Evolutionary conservation across 2,329 filamentous ascomycete species (phyloP).

Genomic region (Talaromyces sp.): DNA sequence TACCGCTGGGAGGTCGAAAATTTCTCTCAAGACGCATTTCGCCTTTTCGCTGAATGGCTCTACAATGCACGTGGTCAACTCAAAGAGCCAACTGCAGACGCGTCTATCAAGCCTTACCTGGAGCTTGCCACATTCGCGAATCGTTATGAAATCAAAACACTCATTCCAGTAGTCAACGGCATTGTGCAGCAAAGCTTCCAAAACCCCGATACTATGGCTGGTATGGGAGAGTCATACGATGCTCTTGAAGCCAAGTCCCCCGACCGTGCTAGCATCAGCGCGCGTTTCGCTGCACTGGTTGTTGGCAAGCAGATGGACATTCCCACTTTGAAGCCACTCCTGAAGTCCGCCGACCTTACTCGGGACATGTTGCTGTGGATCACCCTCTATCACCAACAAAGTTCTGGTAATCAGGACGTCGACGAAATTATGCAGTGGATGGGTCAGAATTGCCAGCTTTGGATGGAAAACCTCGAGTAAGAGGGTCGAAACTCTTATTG

Average conservation of each 20-base stretch:
- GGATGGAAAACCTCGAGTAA: neutral
- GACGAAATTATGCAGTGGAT: constrained; percentile 1
- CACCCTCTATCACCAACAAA: neutral
- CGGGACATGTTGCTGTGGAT: constrained; percentile 6
- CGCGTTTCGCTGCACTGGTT: constrained; percentile 5
- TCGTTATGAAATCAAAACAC: neutral
- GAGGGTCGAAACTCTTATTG: neutral
- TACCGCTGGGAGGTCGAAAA: constrained; percentile 7
- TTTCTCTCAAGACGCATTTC: constrained; percentile 6
- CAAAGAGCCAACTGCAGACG: neutral
- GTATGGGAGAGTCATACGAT: neutral
- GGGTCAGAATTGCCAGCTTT: neutral
- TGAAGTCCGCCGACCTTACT: neutral
- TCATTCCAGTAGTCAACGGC: neutral
- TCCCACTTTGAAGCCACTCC: neutral
- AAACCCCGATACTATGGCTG: neutral
- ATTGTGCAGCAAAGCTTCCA: neutral
- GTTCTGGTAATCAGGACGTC: neutral
- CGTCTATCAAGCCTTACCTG: neutral
- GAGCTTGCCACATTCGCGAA: neutral
- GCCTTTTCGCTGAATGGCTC: constrained; percentile 13
- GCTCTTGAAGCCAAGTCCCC: neutral
- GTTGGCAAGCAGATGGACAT: neutral
- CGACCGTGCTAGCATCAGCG: constrained; percentile 9
- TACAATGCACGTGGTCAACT: constrained; percentile 1